Evolutionary conservation across 1,284 basidiomycete genomes (phyloP), one percentile per base, ranked within the genome.

Genomic region (Cystobasidium sp.): DNA sequence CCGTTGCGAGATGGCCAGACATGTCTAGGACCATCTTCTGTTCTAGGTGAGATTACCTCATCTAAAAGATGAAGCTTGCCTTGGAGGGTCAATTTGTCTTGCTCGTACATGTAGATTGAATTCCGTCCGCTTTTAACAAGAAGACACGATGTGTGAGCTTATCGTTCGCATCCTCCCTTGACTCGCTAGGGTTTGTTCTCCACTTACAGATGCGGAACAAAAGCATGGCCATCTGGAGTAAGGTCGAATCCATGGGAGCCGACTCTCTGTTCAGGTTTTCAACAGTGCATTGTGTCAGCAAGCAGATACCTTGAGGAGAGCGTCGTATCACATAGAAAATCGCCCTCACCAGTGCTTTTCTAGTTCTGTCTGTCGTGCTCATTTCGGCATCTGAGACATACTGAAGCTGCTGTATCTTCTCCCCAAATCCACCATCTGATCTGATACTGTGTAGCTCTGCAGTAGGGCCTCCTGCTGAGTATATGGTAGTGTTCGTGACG

Each of bases 401-500:
- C 18, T 78, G 47, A 5, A 78, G 71, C 62, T 80, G 76, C 39
- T 79, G 78, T 16, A 80, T 51, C 74, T 77, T 77, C 20, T 68
- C 56, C 8, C 75, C 77, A 53, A 77, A 77, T 1, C 75, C 78
- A 12, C 79, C 78, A 6, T 78, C 76, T 37, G 16, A 7, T 12
- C 75, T 72, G 0, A 76, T 37, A 1, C 55, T 69, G 56, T 78
- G 78, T n/a, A 78, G 43, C 53, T 80, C 78, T 9, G 82, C 82
- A 37, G 82, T 81, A 1, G 83, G 83, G 18, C 83, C 83, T 37
- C 83, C 82, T 9, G 82, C 83, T 8, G 82, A 83, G 76, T 83
- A 84, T 39, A 83, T 76, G 56, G 80, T 75, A 68, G 75, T 69
- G 69, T 79, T 68, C 65, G 78, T 78, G 58, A 77, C 52, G 53